Evolutionary conservation across 192 early-diverging fungal genomes (phyloP).

Genomic region (Coemansia sp.): DNA sequence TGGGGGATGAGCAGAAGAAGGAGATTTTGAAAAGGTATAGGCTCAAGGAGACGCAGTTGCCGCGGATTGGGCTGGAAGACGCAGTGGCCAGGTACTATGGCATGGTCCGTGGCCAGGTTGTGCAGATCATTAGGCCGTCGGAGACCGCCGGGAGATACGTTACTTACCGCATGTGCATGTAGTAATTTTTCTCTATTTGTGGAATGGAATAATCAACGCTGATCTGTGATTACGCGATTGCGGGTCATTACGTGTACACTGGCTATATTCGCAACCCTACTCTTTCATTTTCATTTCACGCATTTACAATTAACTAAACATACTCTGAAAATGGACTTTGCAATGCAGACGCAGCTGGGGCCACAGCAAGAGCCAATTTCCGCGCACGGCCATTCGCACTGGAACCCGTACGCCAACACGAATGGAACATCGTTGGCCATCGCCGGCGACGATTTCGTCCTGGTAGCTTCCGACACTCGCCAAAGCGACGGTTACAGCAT

Average conservation of each 20-base stretch:
- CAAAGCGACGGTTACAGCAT: slow-evolving; percentile 88
- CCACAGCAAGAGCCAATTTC: slow-evolving; percentile 23
- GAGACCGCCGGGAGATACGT: slow-evolving; percentile 98
- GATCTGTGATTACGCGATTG: not conserved
- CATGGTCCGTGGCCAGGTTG: slow-evolving; percentile 81
- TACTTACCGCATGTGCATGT: slow-evolving; percentile 94
- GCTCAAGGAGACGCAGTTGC: slow-evolving; percentile 93
- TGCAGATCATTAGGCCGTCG: slow-evolving; percentile 90
- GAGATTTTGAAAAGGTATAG: slow-evolving; percentile 88
- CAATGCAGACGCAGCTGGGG: slow-evolving; percentile 10
- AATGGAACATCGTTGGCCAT: slow-evolving; percentile 85
- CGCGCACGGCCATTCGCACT: slow-evolving; percentile 57
- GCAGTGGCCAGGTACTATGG: slow-evolving; percentile 97
- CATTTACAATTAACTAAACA: not conserved
- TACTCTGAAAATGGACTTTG: slow-evolving; percentile 26
- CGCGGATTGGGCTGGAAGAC: slow-evolving; percentile 83
- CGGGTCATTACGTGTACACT: not conserved
- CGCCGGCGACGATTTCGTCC: slow-evolving; percentile 91
- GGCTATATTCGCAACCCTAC: not conserved
- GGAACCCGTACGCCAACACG: slow-evolving; percentile 91
- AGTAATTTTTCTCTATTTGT: not conserved
- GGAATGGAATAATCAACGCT: not conserved
- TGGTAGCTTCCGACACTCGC: slow-evolving; percentile 95
- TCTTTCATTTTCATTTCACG: not conserved
- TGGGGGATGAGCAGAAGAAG: slow-evolving; percentile 85